phyloP scores from a whole-genome alignment of 2,329 filamentous ascomycete species.

The Trichoderma guizhouense region DNA sequence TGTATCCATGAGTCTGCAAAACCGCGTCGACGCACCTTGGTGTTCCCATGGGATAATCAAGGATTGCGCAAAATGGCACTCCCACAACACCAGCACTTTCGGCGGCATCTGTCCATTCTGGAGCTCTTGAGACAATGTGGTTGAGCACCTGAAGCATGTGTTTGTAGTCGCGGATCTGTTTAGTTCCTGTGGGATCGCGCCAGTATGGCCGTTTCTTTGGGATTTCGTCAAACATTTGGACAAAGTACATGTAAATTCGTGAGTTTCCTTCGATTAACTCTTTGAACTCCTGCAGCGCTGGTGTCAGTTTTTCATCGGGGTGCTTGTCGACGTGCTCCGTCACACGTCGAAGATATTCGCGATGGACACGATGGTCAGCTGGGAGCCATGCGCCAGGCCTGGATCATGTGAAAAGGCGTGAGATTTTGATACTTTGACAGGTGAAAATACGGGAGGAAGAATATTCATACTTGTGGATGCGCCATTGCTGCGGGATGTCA shows the following conservation, averaged over 20 bases:
- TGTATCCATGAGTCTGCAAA: background rate
- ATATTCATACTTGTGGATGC: slow-evolving; percentile 42
- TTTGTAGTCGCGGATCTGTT: slow-evolving; percentile 61
- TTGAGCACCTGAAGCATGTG: slow-evolving; percentile 67
- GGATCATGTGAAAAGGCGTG: background rate
- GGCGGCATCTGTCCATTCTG: slow-evolving; percentile 52
- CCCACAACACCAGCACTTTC: slow-evolving; percentile 51
- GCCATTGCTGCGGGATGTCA: slow-evolving; percentile 48
- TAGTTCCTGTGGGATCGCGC: slow-evolving; percentile 58
- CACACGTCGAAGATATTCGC: slow-evolving; percentile 58
- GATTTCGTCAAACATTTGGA: slow-evolving; percentile 59
- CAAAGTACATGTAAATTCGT: slow-evolving; percentile 64
- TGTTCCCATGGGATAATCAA: slow-evolving; percentile 57
- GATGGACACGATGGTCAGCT: slow-evolving; percentile 58
- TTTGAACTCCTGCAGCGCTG: slow-evolving; percentile 62
- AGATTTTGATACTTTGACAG: background rate
- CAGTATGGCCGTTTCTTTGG: slow-evolving; percentile 52
- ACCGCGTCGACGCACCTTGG: slow-evolving; percentile 37
- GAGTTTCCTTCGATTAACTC: slow-evolving; percentile 62
- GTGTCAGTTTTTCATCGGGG: slow-evolving; percentile 48
- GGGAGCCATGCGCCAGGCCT: slow-evolving; percentile 62
- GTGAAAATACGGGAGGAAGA: background rate
- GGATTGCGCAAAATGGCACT: slow-evolving; percentile 51
- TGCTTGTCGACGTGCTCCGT: slow-evolving; percentile 54
- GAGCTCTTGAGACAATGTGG: slow-evolving; percentile 50